These are phyloP conservation scores for Populus hybrid DNA, from an alignment of 441 rosid species.

Conservation along the genomic window DNA sequence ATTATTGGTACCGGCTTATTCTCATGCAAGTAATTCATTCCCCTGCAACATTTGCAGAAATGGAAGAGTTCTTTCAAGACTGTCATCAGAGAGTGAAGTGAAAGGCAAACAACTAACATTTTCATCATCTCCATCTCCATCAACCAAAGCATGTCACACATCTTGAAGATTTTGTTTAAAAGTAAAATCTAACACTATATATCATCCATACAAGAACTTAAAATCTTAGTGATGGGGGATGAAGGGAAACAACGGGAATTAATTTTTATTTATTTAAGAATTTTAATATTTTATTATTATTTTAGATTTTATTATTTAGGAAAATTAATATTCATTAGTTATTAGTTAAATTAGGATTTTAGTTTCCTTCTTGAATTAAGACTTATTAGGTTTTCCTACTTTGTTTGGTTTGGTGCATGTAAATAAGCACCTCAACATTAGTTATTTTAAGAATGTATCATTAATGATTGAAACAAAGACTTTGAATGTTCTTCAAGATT, in stretches of 20 bases:
- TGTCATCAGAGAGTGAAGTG: neutral
- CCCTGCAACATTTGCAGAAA: conserved; percentile 45
- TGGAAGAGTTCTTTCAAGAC: conserved; percentile 12
- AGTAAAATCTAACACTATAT: neutral
- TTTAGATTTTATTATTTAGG: neutral
- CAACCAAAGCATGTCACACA: neutral
- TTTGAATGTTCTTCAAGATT: no score
- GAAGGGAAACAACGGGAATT: neutral
- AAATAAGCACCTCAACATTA: no score
- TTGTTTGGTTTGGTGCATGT: neutral
- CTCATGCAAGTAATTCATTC: conserved; percentile 80
- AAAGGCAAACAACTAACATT: neutral
- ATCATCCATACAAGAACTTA: neutral
- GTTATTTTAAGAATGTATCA: no score
- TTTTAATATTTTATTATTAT: no score
- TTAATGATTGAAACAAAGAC: no score
- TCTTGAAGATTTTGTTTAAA: neutral
- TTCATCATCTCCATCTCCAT: neutral
- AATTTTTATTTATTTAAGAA: no score
- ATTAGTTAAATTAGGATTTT: neutral
- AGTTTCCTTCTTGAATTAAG: neutral
- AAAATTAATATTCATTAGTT: no score
- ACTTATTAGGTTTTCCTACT: neutral
- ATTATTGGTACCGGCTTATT: conserved; percentile 47
- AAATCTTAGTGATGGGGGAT: neutral